Conservation (phyloP, 768 basidiomycete genomes). For the Trametes villosa region DNA sequence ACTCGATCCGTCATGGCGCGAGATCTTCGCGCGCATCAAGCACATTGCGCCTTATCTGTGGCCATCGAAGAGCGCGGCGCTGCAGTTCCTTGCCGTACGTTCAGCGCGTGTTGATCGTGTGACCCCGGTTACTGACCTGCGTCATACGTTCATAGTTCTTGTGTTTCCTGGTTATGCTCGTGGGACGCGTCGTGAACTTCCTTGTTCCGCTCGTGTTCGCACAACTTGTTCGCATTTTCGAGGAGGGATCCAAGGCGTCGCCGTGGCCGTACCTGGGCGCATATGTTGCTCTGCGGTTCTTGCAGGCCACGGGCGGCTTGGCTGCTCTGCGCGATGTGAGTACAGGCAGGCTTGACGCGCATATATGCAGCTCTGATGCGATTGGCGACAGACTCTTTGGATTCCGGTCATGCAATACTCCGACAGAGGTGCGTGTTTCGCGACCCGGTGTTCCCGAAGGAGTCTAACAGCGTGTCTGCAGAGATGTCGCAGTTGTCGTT, state of each 20-base stretch:
- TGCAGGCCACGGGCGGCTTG: constrained; percentile 79
- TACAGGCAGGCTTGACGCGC: neutral
- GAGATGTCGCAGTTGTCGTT: constrained; percentile 89
- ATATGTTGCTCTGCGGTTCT: constrained; percentile 72
- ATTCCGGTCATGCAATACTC: constrained; percentile 90
- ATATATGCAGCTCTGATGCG: neutral
- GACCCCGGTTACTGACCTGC: neutral
- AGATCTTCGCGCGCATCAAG: constrained; percentile 65
- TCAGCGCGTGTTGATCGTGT: constrained; percentile 13
- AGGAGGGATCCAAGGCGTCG: constrained; percentile 42
- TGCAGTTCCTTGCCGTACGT: constrained; percentile 74
- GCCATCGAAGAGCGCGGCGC: constrained; percentile 66
- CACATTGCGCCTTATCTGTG: constrained; percentile 82
- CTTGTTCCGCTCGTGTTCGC: constrained; percentile 74
- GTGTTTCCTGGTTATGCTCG: constrained; percentile 70
- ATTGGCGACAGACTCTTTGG: constrained; percentile 63
- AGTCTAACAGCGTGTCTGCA: constrained; percentile 29
- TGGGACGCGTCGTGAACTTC: constrained; percentile 79
- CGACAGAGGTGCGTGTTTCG: constrained; percentile 55
- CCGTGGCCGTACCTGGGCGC: constrained; percentile 72
- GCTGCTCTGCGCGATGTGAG: constrained; percentile 57
- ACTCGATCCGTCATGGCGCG: constrained; percentile 71
- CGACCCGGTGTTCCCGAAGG: neutral
- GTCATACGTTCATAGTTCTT: constrained; percentile 47
- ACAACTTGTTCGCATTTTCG: constrained; percentile 60